These are phyloP conservation scores for Kickxella alabastrina DNA, from an alignment of 192 early-diverging fungal species.

Conservation along the genomic window DNA sequence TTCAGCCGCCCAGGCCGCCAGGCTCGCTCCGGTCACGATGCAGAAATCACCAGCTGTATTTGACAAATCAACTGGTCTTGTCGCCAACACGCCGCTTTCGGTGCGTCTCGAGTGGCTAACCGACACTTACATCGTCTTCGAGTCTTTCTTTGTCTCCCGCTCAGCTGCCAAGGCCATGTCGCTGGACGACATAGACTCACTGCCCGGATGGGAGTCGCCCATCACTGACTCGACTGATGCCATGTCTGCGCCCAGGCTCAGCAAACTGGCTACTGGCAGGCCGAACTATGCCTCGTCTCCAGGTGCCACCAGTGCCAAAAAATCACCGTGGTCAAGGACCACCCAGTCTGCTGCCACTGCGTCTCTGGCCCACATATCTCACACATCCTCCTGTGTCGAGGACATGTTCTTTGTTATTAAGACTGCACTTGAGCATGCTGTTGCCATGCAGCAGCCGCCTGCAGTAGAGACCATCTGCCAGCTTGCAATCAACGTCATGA, in stretches of 20 bases:
- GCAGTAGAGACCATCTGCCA: constrained; percentile 69
- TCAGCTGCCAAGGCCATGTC: constrained; percentile 43
- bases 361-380: constrained; percentile 3
- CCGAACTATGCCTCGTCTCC: no score
- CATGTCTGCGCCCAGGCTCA: not conserved
- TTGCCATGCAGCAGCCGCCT: constrained; percentile 70
- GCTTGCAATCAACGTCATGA: constrained; percentile 52
- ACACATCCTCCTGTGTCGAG: constrained; percentile 67
- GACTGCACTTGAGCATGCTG: constrained; percentile 64
- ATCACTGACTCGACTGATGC: constrained; percentile 4
- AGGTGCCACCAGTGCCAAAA: not conserved
- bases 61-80: constrained; percentile 28
- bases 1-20: no score
- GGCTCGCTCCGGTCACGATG: no score
- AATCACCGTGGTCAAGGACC: no score
- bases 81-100: constrained; percentile 24
- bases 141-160: constrained; percentile 30
- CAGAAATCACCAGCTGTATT: no score
- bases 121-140: constrained; percentile 32
- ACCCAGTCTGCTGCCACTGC: not conserved
- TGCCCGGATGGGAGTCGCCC: constrained; percentile 29
- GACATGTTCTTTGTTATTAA: constrained; percentile 93
- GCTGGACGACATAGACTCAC: constrained; percentile 31
- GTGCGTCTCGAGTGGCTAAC: constrained; percentile 34
- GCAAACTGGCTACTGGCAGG: constrained; percentile 12